Evolutionary conservation across 495 filamentous ascomycete genomes (phyloP), one percentile per base, ranked within the genome.

Genomic region (Emericellopsis terricola): DNA sequence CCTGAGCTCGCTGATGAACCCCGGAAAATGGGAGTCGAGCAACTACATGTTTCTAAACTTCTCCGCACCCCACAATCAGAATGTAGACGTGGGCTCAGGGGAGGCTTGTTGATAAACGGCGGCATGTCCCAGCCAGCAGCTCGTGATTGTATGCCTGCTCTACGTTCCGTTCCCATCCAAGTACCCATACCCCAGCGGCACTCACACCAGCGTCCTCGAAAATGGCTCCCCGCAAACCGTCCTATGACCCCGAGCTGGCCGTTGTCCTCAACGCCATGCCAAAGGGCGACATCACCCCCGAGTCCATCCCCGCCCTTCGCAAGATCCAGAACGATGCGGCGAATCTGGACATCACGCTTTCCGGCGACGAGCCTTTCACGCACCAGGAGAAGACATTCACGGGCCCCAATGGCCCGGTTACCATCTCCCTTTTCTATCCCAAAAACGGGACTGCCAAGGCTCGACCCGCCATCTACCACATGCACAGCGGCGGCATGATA

Each of bases 401-500:
- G 11, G 23, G 23, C 23, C 23, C 23, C 23, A 11, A 6, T 11
- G 23, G 23, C 23, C 23, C 23, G 6, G 23, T 26, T 11, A 26
- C 23, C 6, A 6, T 26, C 23, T 26, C 23, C 23, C 11, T 26
- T 11, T 26, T 26, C 23, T 26, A 26, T 11, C 23, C 23, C 6
- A 6, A 26, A 11, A 11, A 26, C 23, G 6, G 6, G 23, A 6
- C 6, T 11, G 11, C 6, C 23, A 26, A 26, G 23, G 23, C 23
- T 11, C 15, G 31, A 17, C 49, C 48, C 10, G 58, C 49, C 6
- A 36, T 58, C 13, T 29, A 58, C n/a, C 49, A 49, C 36, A 29
- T 55, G 15, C 57, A 60, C 33, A 53, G 54, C 19, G 60, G 60
- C 33, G 57, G 57, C 20, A 41, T 52, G 39, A 33, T 63, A 13